Base-by-base conservation (phyloP, 2,329 filamentous ascomycete genomes). In the Sclerotinia minor region DNA sequence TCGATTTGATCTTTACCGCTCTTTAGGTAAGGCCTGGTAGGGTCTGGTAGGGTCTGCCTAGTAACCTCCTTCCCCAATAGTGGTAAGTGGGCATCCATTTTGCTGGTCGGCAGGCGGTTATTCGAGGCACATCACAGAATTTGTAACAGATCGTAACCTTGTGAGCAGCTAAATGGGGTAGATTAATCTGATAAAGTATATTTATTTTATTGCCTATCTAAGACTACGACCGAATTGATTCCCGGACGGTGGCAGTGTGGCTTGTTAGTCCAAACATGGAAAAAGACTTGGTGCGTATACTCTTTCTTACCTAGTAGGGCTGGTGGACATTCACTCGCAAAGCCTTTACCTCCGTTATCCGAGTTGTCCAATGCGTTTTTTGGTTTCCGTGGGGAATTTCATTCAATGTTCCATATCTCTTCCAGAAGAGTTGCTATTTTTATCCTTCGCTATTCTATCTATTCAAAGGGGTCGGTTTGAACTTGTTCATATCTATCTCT, bases 1-100 rank as follows among this genome's bases (percentile, higher is more conserved):
- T 60, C 26, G n/a, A 44, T 58, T 41, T 32, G 15, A 45, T 49
- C 26, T 58, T 65, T 65, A 65, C 64, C 64, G 64, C 64, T 50
- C 44, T 21, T 58, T 65, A 47, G 64, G 41, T 58, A 47, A 53
- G 52, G 41, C 58, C 44, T 21, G 64, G 52, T 58, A 47, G 64
- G 52, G 41, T 65, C 44, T 21, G 64, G 52, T 58, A 47, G 64
- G 52, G 41, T 65, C 29, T 21, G 35, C 21, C 17, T 26, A 19
- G n/a, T 9, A 45, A 11, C 13, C 26, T 21, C 60, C 35, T 53
- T 53, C 47, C 41, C 19, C 47, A 64, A 64, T 54, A 32, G 52
- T 54, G 52, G 52, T 26, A 32, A 54, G 41, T 21, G 41, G 57
- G 44, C 21, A 49, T 60, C 19, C 57, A 45, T 59, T 29, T 60